Evolutionary conservation across 2,329 filamentous ascomycete species (phyloP), one percentile per base, ranked within the genome.

Genomic region (Ceratocystis destructans): DNA sequence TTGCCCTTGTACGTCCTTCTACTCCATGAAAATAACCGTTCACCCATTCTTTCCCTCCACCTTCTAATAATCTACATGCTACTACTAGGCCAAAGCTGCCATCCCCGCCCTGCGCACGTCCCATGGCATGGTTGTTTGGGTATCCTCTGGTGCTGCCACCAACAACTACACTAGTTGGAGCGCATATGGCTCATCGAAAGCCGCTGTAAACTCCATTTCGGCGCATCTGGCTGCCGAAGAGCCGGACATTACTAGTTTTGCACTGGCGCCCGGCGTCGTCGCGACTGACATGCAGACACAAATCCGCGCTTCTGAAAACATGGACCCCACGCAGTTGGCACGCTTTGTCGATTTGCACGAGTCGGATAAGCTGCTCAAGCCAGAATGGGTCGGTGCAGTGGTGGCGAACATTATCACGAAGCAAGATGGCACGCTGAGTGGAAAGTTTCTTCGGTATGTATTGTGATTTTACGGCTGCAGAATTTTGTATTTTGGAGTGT

Each of bases 211-310:
- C 74, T 89, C 93, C 70, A 77, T 96, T 4, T 85, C 86, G 0
- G 76, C 81, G 53, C 90, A 92, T 45, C 75, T 96, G 45, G 83
- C 84, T 0, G 80, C 81, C 0, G 92, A 96, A 73, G 92, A 96
- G 74, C 85, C 87, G 1, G 80, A 86, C 15, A 84, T 96, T 57
- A 88, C 83, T 0, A 86, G 84, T 12, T 76, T 96, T 0, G 80
- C 89, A 0, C 78, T 96, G 44, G 80, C 86, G 3, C 92, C 92
- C 0, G 92, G 92, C 1, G 84, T 89, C 59, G 87, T 95, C 6
- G 88, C 96, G 72, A 96, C 92, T 0, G 87, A 87, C 64, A 96
- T 96, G 92, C 92, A 96, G 74, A 81, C 81, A n/a, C 82, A 88
- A 67, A 83, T 99, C 67, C 80, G 94, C 63, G 86, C 91, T 61